Evolutionary conservation across 495 filamentous ascomycete species (phyloP).

Genomic region (Viridothelium virens): DNA sequence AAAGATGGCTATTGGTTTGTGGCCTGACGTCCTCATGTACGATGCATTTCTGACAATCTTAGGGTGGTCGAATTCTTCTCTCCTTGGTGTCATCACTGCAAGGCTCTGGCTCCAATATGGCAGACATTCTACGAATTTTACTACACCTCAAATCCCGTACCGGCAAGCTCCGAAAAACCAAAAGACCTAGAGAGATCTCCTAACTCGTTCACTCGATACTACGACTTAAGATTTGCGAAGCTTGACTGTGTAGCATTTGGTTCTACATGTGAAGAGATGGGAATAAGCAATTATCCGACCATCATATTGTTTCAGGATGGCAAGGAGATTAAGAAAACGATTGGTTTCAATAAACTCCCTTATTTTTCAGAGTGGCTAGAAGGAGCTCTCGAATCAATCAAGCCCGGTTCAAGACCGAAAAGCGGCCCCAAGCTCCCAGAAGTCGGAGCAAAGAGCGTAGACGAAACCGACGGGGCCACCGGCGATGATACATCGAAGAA

Average conservation of each 20-base stretch:
- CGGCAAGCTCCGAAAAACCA: slow-evolving; percentile 38
- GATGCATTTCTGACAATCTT: not conserved
- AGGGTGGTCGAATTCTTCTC: slow-evolving; percentile 76
- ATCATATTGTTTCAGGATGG: slow-evolving; percentile 81
- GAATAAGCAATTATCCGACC: slow-evolving; percentile 60
- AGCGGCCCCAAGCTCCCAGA: slow-evolving; percentile 55
- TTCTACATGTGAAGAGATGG: slow-evolving; percentile 60
- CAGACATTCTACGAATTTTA: slow-evolving; percentile 95
- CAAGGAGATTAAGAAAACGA: slow-evolving; percentile 51
- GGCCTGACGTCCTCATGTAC: not conserved
- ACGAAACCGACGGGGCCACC: slow-evolving; percentile 41
- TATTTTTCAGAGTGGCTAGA: slow-evolving; percentile 64
- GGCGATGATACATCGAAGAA: slow-evolving; percentile 43
- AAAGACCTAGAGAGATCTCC: slow-evolving; percentile 39
- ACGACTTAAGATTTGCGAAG: slow-evolving; percentile 80
- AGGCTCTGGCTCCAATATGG: slow-evolving; percentile 70
- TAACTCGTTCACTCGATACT: slow-evolving; percentile 63
- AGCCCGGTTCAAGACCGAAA: slow-evolving; percentile 67
- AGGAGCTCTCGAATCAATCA: slow-evolving; percentile 63
- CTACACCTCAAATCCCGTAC: slow-evolving; percentile 75
- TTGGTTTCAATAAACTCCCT: slow-evolving; percentile 54
- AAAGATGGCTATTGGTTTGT: slow-evolving; percentile 58
- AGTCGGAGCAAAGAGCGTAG: slow-evolving; percentile 40
- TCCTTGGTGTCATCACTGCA: slow-evolving; percentile 72
- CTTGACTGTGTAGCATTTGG: slow-evolving; percentile 78